These are phyloP conservation scores for Botryotinia globosa DNA, from an alignment of 2,329 filamentous ascomycete species.

Conservation along the genomic window DNA sequence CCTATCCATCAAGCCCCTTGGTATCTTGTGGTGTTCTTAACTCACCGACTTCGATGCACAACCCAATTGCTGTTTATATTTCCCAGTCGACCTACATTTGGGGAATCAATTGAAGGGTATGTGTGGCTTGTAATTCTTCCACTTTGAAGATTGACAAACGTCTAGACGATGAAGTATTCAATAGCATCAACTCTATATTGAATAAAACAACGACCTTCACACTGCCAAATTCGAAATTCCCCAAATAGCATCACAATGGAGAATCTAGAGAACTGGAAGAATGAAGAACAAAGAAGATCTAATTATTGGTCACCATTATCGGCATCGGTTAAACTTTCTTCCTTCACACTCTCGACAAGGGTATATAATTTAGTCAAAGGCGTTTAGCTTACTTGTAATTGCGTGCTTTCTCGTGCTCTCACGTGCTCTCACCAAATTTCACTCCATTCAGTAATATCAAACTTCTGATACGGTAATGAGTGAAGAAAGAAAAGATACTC, in stretches of 20 bases:
- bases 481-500: not conserved
- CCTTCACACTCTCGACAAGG: not conserved
- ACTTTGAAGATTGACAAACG: not conserved
- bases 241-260: not conserved
- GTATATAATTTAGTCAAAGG: not conserved
- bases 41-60: not conserved
- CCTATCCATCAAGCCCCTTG: not conserved
- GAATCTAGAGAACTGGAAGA: not conserved
- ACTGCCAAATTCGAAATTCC: not conserved
- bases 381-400: not conserved
- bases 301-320: not conserved
- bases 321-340: not conserved
- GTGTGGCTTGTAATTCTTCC: too few species aligned
- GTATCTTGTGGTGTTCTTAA: not conserved
- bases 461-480: not conserved
- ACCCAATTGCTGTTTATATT: not conserved
- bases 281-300: not conserved
- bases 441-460: not conserved
- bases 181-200: not conserved
- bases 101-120: too few species aligned
- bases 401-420: slow-evolving; percentile 11
- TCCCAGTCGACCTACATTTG: fast-evolving
- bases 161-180: not conserved
- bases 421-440: slow-evolving; percentile 2
- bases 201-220: not conserved